Base-by-base conservation (phyloP, 164 flowering plant genomes). In the Magnolia kwangsiensis region DNA sequence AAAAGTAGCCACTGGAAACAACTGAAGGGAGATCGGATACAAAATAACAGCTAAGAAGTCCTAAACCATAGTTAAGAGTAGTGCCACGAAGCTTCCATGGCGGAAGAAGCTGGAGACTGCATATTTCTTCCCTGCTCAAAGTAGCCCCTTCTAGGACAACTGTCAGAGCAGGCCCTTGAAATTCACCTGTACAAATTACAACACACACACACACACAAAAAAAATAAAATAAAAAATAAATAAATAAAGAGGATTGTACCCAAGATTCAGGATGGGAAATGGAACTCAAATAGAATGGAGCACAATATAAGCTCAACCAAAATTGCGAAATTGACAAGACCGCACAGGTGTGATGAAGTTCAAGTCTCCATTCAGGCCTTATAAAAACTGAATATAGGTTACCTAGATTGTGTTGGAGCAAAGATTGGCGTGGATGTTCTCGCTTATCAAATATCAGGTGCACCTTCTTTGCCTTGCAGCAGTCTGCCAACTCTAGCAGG, bases 401-500 rank as follows among this genome's bases (percentile, higher is more conserved):
- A 93, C 99, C 99, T 75, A 95, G 84, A 85, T 93, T 95, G 64
- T 93, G 95, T 82, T 95, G 99, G 78, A 95, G 83, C 80, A 95
- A 76, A 64, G 95, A 88, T 84, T 89, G 93, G 31, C 90, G 82
- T 72, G 95, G 86, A 85, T 95, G 99, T 74, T 89, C 90, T 75
- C 98, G 85, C 85, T 89, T 91, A 87, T 95, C 99, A 83, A 90
- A 84, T 66, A 93, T 87, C 63, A 95, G 72, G 80, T 92, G 98
- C 49, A 95, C 82, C 83, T 87, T 95, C 74, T 81, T 88, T 20
- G 98, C 92, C 84, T 86, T 87, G 85, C 98, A 93, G 82, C 97
- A 89, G 86, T 95, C 99, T 71, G 98, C 99, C 86, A 95, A 83
- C 83, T 95, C 98, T 69, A 95, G 94, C 77, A 95, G 91, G 77